Conservation (phyloP, 768 basidiomycete genomes). For the Leccinum broughii region DNA sequence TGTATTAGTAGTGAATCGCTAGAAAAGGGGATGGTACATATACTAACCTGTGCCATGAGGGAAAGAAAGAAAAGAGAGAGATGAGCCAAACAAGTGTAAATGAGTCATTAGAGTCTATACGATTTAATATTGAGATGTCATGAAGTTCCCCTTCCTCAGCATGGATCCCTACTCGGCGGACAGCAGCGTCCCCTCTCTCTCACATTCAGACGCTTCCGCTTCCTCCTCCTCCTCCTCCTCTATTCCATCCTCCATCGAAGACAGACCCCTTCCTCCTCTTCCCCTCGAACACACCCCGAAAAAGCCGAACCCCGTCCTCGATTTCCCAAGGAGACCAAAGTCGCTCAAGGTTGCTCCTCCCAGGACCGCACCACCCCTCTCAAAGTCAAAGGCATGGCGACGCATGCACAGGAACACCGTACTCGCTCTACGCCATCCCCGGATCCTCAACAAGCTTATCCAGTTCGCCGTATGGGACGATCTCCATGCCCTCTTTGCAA, state of each 20-base stretch:
- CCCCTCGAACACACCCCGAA: conserved; percentile 4
- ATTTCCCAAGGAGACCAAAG: neutral
- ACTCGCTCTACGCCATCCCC: conserved; percentile 35
- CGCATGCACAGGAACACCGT: conserved; percentile 30
- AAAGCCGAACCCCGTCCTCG: neutral
- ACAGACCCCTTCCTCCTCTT: conserved; percentile 23
- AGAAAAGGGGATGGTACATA: neutral
- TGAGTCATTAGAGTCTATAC: neutral
- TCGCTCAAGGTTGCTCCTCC: conserved; percentile 5
- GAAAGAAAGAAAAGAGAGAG: neutral
- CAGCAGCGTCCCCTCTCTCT: conserved; percentile 30
- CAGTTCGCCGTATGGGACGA: conserved; percentile 37
- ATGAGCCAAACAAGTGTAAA: conserved; percentile 16
- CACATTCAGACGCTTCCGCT: conserved; percentile 27
- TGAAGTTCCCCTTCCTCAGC: conserved; percentile 12
- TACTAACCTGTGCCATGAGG: conserved; percentile 19
- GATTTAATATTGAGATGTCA: too few relatives aligned
- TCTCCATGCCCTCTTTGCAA: conserved; percentile 40
- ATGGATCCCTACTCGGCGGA: conserved; percentile 28
- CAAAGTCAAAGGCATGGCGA: conserved; percentile 26
- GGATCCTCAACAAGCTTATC: conserved; percentile 36
- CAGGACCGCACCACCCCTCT: conserved; percentile 1
- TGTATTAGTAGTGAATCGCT: too few relatives aligned
- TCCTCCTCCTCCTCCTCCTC: conserved; percentile 10
- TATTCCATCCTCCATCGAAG: conserved; percentile 17